phyloP scores from a whole-genome alignment of 2,329 filamentous ascomycete genomes.

The Alternaria viburni region DNA sequence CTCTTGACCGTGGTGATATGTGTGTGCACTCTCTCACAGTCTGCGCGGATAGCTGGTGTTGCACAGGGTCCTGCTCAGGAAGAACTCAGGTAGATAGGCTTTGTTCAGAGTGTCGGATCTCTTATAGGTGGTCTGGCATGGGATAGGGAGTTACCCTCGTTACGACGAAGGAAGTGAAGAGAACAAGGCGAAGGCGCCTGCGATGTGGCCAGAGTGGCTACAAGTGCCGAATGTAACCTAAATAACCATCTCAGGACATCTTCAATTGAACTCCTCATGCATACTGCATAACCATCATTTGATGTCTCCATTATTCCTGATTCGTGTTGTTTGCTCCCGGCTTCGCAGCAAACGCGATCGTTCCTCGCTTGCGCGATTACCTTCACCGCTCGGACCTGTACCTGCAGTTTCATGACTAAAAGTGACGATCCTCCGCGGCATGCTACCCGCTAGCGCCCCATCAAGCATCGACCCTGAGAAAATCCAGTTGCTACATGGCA shows the following conservation, averaged over 20 bases:
- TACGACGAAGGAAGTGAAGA: neutral
- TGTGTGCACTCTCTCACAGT: neutral
- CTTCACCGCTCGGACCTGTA: conserved; percentile 6
- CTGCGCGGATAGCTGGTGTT: neutral
- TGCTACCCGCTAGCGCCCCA: conserved; percentile 1
- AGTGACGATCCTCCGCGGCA: neutral
- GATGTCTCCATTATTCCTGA: neutral
- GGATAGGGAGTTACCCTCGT: neutral
- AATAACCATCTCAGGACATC: neutral
- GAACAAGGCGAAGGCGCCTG: neutral
- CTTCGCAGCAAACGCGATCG: neutral
- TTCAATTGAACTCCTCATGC: neutral
- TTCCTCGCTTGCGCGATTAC: neutral
- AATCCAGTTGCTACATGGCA: neutral
- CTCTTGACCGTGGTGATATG: neutral
- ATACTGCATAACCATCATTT: neutral
- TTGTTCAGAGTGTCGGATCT: neutral
- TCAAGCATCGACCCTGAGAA: neutral
- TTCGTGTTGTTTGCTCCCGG: neutral
- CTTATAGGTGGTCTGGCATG: neutral
- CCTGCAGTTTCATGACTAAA: conserved; percentile 14
- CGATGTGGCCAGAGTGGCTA: neutral
- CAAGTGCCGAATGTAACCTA: neutral
- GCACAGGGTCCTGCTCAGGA: neutral
- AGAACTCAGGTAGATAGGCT: neutral